Conservation (phyloP, 2,329 filamentous ascomycete species). For the Aspergillus alliaceus region DNA sequence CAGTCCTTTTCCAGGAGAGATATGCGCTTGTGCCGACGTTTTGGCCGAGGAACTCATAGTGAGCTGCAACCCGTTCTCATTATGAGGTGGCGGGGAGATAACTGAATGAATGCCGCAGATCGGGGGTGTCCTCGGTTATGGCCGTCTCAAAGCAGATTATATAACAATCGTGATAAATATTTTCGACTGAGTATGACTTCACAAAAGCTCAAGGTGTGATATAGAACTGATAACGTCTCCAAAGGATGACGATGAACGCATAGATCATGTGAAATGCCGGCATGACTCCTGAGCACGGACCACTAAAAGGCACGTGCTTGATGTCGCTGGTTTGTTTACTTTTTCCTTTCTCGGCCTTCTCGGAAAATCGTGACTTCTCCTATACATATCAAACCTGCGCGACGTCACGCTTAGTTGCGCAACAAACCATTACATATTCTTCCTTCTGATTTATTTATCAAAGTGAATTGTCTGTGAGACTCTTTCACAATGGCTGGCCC, state of each 20-base stretch:
- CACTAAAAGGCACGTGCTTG: slow-evolving; percentile 15
- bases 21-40: slow-evolving; percentile 52
- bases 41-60: slow-evolving; percentile 36
- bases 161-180: too few species aligned
- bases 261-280: slow-evolving; percentile 28
- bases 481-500: slow-evolving; percentile 53
- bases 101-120: not conserved
- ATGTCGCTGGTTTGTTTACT: slow-evolving; percentile 29
- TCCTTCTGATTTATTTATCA: not conserved
- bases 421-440: not conserved
- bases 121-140: not conserved
- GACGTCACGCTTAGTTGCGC: not conserved
- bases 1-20: slow-evolving; percentile 65
- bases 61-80: slow-evolving; percentile 14
- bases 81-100: slow-evolving; percentile 1
- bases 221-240: not conserved
- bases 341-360: slow-evolving; percentile 26
- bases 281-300: slow-evolving; percentile 18
- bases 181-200: too few species aligned
- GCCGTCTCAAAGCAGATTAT: not conserved
- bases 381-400: not conserved
- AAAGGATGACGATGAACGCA: slow-evolving; percentile 14
- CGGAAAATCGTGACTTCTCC: slow-evolving; percentile 3
- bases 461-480: not conserved
- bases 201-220: not conserved